Evolutionary conservation across 371 early-diverging fungal genomes (phyloP), one percentile per base, ranked within the genome.

Genomic region (Mucor indicus): DNA sequence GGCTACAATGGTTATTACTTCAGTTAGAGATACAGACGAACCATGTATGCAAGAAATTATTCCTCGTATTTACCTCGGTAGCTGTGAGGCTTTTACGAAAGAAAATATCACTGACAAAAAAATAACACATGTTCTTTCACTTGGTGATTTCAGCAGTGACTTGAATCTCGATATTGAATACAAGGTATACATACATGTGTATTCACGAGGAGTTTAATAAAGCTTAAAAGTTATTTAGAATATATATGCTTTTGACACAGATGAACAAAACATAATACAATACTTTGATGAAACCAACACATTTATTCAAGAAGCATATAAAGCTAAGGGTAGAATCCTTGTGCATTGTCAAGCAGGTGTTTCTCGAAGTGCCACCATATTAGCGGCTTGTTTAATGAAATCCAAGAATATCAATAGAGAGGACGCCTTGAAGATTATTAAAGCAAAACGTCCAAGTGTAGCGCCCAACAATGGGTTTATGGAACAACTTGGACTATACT

Each of bases 351-450:
- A 81, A 61, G 72, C 63, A 11, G 60, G 65, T 30, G 55, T 67
- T 6, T 66, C 61, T 16, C 57, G 67, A 19, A 60, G 64, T 44
- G 37, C 48, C 11, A 60, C 70, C 4, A 38, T 69, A n/a, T 43
- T 73, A 13, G 52, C 60, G 9, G 89, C 90, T 7, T 91, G 84
- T 55, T 36, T 91, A 47, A 89, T 91, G 87, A 75, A 77, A 53
- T 60, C 55, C 6, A 55, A 70, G 35, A 53, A 57, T 0, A 44
- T 85, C 15, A 46, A 67, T 1, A 60, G 66, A 0, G 59, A 64
- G 21, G 69, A 82, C 21, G 87, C 89, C 1, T 44, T 90, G 13
- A 65, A 54, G 1, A 37, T 55, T 12, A 67, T 88, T 16, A 64
- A 69, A 38, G 55, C 42, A 5, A 64, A 63, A 46, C 64, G 89